These are phyloP conservation scores for Rhodotorula sp. DNA, from an alignment of 1,284 basidiomycete genomes.

Conservation along the genomic window DNA sequence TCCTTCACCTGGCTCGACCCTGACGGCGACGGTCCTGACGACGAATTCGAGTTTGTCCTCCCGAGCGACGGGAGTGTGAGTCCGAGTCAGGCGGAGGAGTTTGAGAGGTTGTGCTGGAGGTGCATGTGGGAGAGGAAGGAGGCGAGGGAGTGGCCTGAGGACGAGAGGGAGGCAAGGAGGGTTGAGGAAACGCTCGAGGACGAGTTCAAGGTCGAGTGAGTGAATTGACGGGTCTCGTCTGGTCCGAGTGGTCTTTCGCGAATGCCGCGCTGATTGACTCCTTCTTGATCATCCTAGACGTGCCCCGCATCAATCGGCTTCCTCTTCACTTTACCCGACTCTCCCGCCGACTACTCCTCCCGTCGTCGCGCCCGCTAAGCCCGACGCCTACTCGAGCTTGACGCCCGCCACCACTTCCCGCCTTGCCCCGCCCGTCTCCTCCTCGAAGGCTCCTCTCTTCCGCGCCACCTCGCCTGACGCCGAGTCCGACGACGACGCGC, in stretches of 20 bases:
- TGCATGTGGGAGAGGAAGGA: constrained; percentile 46
- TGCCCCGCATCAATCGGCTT: constrained; percentile 5
- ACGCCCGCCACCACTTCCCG: not conserved
- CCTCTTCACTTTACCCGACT: constrained; percentile 12
- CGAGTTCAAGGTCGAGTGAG: constrained; percentile 40
- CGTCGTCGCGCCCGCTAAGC: constrained; percentile 54
- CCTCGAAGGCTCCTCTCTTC: constrained; percentile 56
- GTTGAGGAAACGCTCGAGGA: constrained; percentile 30
- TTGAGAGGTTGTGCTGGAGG: constrained; percentile 48
- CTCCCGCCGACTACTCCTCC: constrained; percentile 47
- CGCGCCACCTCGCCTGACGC: constrained; percentile 51
- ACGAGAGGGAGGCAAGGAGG: constrained; percentile 16
- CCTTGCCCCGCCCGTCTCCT: not conserved
- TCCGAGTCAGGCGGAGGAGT: constrained; percentile 46
- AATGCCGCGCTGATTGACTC: not conserved
- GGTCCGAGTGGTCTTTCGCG: not conserved
- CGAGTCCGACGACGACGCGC: constrained; percentile 54
- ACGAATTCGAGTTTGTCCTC: constrained; percentile 55
- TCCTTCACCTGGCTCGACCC: constrained; percentile 88
- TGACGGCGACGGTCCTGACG: constrained; percentile 55
- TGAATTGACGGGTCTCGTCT: not conserved
- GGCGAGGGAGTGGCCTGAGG: constrained; percentile 33
- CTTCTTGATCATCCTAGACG: constrained; percentile 4
- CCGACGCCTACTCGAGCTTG: not conserved
- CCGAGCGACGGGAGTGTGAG: constrained; percentile 15